phyloP scores from a whole-genome alignment of 805 yeast genomes.

The Starmera pachycereana region DNA sequence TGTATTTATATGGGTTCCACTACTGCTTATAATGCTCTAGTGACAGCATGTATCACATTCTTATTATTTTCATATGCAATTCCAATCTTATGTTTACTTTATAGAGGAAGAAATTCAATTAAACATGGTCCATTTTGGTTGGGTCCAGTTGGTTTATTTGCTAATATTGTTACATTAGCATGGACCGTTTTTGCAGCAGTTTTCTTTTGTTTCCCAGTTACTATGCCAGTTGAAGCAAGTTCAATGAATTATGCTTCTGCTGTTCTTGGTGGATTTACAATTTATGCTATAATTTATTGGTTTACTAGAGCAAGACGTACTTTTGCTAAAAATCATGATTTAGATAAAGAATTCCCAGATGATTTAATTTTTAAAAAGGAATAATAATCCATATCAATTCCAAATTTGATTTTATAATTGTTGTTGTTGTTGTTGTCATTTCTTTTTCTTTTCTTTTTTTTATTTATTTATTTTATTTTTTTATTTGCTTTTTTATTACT shows the following conservation, averaged over 20 bases:
- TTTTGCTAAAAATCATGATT: slow-evolving; percentile 19
- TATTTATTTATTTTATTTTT: too few relatives aligned
- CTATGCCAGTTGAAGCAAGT: slow-evolving; percentile 48
- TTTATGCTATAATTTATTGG: slow-evolving; percentile 45
- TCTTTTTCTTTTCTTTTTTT: too few relatives aligned
- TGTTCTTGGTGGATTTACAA: slow-evolving; percentile 37
- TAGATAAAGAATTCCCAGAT: slow-evolving; percentile 17
- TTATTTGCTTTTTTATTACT: too few relatives aligned
- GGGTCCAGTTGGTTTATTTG: slow-evolving; percentile 41
- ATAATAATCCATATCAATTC: too few relatives aligned
- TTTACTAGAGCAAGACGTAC: slow-evolving; percentile 25
- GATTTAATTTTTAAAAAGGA: not conserved
- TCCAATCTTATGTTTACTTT: slow-evolving; percentile 38
- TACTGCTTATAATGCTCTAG: slow-evolving; percentile 58
- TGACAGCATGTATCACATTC: slow-evolving; percentile 50
- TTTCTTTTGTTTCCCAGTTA: slow-evolving; percentile 56
- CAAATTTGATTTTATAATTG: too few relatives aligned
- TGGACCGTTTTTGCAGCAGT: slow-evolving; percentile 54
- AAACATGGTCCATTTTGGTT: slow-evolving; percentile 61
- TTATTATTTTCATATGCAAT: slow-evolving; percentile 47
- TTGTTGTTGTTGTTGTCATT: too few relatives aligned
- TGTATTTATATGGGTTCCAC: slow-evolving; percentile 56
- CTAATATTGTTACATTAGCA: slow-evolving; percentile 37
- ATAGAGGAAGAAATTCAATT: slow-evolving; percentile 40
- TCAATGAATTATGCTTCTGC: slow-evolving; percentile 62